phyloP scores from a whole-genome alignment of 2,329 filamentous ascomycete genomes.

The Periconia digitata region DNA sequence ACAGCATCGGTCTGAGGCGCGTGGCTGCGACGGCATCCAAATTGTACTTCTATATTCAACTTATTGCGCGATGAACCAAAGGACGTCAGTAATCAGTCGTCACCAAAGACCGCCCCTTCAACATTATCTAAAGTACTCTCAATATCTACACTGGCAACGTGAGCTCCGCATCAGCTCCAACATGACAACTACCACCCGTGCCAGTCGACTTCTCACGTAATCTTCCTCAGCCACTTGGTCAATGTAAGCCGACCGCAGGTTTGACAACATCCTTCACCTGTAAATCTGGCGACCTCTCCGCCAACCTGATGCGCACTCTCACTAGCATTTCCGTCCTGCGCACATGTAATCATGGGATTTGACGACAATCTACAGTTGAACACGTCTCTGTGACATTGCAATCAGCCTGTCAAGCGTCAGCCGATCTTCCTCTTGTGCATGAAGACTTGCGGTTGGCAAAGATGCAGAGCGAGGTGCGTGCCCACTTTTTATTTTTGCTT shows the following conservation, averaged over 20 bases:
- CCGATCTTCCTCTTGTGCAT: constrained; percentile 3
- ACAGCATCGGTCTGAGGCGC: constrained; percentile 36
- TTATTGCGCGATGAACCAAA: constrained; percentile 36
- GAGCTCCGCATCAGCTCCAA: constrained; percentile 17
- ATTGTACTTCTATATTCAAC: constrained; percentile 48
- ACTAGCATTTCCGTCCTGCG: constrained; percentile 1
- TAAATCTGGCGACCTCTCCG: constrained; percentile 16
- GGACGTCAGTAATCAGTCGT: constrained; percentile 40
- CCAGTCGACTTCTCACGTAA: constrained; percentile 28
- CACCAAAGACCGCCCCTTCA: constrained; percentile 38
- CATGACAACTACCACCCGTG: constrained; percentile 31
- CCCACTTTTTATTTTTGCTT: constrained; percentile 16
- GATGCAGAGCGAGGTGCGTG: constrained; percentile 28
- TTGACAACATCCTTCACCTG: constrained; percentile 22
- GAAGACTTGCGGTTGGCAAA: constrained; percentile 13
- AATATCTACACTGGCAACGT: constrained; percentile 29
- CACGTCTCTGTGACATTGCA: constrained; percentile 3
- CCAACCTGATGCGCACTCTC: constrained; percentile 10
- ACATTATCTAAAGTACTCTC: constrained; percentile 38
- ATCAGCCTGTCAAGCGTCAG: constrained; percentile 15
- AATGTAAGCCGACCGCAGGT: constrained; percentile 25
- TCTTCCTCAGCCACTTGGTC: constrained; percentile 21
- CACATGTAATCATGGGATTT: constrained; percentile 1
- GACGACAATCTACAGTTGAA: background rate
- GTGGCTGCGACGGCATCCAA: constrained; percentile 42